Percentiles rank a stretch among this genome's conserved stretches.
Conservation (phyloP, 768 basidiomycete species). For the Podaxis sp. region DNA sequence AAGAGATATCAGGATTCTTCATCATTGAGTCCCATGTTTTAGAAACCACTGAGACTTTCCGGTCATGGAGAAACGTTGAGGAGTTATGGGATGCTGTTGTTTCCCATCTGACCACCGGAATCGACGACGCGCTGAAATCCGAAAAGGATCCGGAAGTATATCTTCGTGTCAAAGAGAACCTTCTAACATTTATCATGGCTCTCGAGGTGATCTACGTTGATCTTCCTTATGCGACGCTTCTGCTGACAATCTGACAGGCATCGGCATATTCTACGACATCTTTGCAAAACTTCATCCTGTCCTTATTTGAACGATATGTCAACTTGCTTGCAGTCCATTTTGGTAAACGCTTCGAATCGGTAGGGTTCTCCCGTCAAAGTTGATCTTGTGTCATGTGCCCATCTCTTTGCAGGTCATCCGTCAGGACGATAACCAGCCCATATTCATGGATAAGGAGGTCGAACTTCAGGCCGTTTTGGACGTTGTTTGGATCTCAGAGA, state of each 20-base stretch:
- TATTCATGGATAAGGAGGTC: conserved; percentile 58
- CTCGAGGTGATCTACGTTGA: conserved; percentile 58
- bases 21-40: conserved; percentile 94
- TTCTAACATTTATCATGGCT: conserved; percentile 86
- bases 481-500: conserved; percentile 76
- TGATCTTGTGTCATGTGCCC: neutral
- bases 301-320: conserved; percentile 87
- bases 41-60: conserved; percentile 81
- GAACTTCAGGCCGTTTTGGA: conserved; percentile 75
- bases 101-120: conserved; percentile 62
- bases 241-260: conserved; percentile 42
- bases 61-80: conserved; percentile 88
- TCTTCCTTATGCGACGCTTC: neutral
- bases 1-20: conserved; percentile 97
- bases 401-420: conserved; percentile 57
- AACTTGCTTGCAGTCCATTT: conserved; percentile 78
- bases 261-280: conserved; percentile 84
- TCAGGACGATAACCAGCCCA: conserved; percentile 86
- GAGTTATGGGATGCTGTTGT: conserved; percentile 93
- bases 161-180: conserved; percentile 75
- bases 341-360: conserved; percentile 74
- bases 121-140: conserved; percentile 65
- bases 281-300: conserved; percentile 79
- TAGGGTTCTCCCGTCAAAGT: conserved; percentile 27
- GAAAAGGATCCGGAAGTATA: conserved; percentile 82